These are phyloP conservation scores for Platanthera zijinensis DNA, from an alignment of 106 monocot genomes.

Conservation along the genomic window DNA sequence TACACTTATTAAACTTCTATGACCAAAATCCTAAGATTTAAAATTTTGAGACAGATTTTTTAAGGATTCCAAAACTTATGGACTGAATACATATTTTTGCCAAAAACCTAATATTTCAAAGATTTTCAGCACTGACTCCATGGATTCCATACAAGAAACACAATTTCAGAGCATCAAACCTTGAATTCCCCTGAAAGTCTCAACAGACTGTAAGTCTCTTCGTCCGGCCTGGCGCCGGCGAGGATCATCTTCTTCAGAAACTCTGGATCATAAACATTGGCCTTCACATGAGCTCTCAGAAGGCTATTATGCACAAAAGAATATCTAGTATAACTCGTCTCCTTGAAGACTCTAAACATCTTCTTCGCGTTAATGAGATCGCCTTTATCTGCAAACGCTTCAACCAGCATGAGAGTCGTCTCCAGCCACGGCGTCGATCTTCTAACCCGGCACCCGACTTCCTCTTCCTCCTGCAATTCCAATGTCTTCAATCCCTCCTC, in stretches of 20 bases:
- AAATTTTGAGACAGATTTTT: no score
- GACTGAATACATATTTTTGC: no score
- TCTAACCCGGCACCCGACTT: conserved; percentile 48
- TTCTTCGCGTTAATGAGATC: conserved; percentile 54
- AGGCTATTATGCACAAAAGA: conserved; percentile 78
- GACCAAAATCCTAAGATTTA: no score
- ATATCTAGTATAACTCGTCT: conserved; percentile 62
- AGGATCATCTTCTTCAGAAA: conserved; percentile 81
- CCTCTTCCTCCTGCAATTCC: conserved; percentile 40
- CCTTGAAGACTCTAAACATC: conserved; percentile 64
- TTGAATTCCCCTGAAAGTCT: conserved; percentile 61
- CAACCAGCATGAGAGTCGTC: conserved; percentile 54
- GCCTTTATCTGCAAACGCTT: conserved; percentile 57
- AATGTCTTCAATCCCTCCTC: conserved; percentile 68
- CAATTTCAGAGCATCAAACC: background rate
- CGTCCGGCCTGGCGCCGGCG: conserved; percentile 77
- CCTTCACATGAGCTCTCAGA: conserved; percentile 68
- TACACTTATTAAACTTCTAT: no score
- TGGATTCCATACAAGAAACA: no score
- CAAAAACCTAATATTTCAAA: no score
- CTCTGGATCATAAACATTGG: conserved; percentile 65
- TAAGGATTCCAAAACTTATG: no score
- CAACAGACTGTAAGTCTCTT: conserved; percentile 88
- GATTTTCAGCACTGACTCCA: no score
- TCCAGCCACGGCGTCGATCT: conserved; percentile 90